phyloP scores from a whole-genome alignment of 192 early-diverging fungal species.

The Endogone sp. region DNA sequence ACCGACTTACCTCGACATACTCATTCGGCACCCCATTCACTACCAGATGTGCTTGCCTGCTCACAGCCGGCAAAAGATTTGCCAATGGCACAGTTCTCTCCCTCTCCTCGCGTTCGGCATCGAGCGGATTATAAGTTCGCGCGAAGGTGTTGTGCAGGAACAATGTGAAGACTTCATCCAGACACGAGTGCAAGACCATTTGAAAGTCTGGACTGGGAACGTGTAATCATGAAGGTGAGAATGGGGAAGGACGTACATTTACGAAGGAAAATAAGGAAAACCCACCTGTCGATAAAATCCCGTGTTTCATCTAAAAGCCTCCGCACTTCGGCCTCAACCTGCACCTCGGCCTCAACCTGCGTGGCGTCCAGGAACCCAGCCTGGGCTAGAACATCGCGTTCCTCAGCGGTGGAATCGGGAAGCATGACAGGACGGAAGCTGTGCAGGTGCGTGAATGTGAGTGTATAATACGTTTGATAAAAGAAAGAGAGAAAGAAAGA shows the following conservation, averaged over 20 bases:
- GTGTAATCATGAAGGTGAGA: slow-evolving; percentile 23
- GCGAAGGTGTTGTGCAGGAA: slow-evolving; percentile 34
- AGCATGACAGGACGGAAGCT: slow-evolving; percentile 57
- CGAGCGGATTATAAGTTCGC: slow-evolving; percentile 27
- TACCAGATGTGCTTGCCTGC: slow-evolving; percentile 65
- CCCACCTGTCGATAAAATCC: slow-evolving; percentile 81
- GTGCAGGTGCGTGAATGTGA: background rate
- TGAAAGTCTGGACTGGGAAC: slow-evolving; percentile 41
- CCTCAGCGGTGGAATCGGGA: slow-evolving; percentile 56
- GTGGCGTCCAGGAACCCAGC: slow-evolving; percentile 41
- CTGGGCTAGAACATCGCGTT: slow-evolving; percentile 56
- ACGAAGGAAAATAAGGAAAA: background rate
- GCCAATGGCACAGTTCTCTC: slow-evolving; percentile 38
- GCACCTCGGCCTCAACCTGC: slow-evolving; percentile 42
- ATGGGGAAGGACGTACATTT: background rate
- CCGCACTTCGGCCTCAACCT: slow-evolving; percentile 43
- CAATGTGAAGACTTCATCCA: slow-evolving; percentile 37
- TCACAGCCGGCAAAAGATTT: slow-evolving; percentile 61
- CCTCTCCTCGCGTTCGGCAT: slow-evolving; percentile 41
- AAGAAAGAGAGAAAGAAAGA: background rate
- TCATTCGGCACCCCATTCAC: slow-evolving; percentile 70
- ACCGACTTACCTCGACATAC: slow-evolving; percentile 62
- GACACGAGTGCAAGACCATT: slow-evolving; percentile 33
- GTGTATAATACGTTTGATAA: background rate
- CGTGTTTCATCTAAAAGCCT: slow-evolving; percentile 82